Conservation (phyloP, 176 grass and related monocot genomes). For the Secale cereale region DNA sequence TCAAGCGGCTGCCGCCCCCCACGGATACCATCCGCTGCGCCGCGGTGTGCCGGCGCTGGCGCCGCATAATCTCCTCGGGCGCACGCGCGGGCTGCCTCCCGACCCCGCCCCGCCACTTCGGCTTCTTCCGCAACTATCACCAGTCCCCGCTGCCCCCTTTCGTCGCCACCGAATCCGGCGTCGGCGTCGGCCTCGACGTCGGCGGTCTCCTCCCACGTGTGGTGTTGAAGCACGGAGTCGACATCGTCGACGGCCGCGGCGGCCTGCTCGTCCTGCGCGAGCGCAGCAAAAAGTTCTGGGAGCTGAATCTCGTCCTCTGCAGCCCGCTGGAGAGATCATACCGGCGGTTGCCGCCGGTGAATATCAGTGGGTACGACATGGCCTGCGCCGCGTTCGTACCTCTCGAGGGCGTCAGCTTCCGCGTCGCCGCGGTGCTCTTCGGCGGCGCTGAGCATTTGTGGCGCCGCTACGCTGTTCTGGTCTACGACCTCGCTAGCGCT, state of each 20-base stretch:
- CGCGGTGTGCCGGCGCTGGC: slow-evolving; percentile 42
- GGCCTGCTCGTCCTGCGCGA: slow-evolving; percentile 31
- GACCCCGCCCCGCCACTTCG: slow-evolving; percentile 4
- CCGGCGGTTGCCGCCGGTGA: slow-evolving; percentile 8
- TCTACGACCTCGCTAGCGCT: neutral
- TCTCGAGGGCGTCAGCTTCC: neutral
- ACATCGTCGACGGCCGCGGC: slow-evolving; percentile 15
- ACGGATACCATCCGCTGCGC: slow-evolving; percentile 24
- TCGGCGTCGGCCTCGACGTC: neutral
- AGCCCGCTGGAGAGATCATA: slow-evolving; percentile 7
- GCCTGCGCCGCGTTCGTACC: slow-evolving; percentile 22
- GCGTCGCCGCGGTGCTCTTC: slow-evolving; percentile 34
- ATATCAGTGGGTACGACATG: neutral
- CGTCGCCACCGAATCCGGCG: neutral
- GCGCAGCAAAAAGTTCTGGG: neutral
- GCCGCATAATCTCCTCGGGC: neutral
- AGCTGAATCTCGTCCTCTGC: slow-evolving; percentile 34
- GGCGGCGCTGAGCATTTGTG: neutral
- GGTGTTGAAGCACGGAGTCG: neutral
- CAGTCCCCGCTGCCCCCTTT: slow-evolving; percentile 25
- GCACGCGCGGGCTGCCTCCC: slow-evolving; percentile 6
- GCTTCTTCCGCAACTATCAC: slow-evolving; percentile 37
- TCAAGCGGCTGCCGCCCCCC: slow-evolving; percentile 18
- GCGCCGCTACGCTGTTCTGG: neutral
- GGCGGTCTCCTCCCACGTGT: neutral